Base-by-base conservation (phyloP, 495 filamentous ascomycete species). In the Daldinia vernicosa region DNA sequence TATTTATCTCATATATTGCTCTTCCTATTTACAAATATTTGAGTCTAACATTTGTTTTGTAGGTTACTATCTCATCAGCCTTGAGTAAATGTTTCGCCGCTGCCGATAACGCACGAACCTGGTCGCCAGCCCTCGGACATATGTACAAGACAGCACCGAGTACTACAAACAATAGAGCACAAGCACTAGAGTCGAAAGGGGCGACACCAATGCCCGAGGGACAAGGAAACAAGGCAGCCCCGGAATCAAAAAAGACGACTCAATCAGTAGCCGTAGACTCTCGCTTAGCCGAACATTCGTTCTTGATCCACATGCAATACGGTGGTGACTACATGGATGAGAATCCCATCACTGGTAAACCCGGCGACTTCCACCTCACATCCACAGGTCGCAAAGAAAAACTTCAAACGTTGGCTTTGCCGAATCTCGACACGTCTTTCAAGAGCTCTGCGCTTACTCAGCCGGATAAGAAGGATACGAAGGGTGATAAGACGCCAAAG, bases 281-380 rank as follows among this genome's bases (percentile, higher is more conserved):
- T n/a, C 86, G 88, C 14, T 84, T 89, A 39, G 80, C 94, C 4
- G 88, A 89, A 59, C 89, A 95, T 63, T 86, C 89, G 0, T 87
- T 93, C 54, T 81, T 82, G 57, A 82, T 95, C 27, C 82, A 90
- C 52, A 78, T 89, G 15, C 84, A 85, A 37, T 90, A 89, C 62
- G 88, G 86, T 26, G 87, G 90, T 53, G 94, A 98, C 59, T 97
- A 88, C 78, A 93, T 95, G 88, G 93, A 99, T 78, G 93, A 97
- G 77, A 95, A 90, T 70, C 93, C 93, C 2, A 86, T 97, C 53
- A 88, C 91, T 1, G 94, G 94, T 51, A 90, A 92, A 72, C 94
- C 94, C 0, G 94, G 94, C 22, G 88, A 89, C n/a, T 97, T 97
- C 80, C 89, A 91, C 60, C 83, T 96, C 55, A 88, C 88, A 11